Base-by-base conservation (phyloP, 768 basidiomycete species). In the Agrocybe pediades region DNA sequence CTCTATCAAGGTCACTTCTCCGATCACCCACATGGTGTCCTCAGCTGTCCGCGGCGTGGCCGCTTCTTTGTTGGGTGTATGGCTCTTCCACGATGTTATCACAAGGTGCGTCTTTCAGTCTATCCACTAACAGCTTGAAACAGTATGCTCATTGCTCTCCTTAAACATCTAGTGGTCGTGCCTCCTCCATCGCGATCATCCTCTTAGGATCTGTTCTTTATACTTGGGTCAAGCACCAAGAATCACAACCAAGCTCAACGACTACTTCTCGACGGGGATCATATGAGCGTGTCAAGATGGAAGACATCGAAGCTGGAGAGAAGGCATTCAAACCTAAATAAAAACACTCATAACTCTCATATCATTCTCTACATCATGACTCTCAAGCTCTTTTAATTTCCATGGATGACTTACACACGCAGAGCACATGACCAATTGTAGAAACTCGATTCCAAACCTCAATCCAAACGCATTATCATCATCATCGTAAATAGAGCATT, bases 21-120 rank as follows among this genome's bases (percentile, higher is more conserved):
- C 95, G 13, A 94, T 98, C 67, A 95, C 95, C 2, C 95, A 98
- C 70, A 98, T 98, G 95, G 76, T 97, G 23, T 95, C 93, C 3
- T 94, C 94, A 9, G 95, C 96, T 17, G 92, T 96, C 3, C 89
- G 95, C 49, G 95, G 96, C 16, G 95, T 98, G 23, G 86, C 93
- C 1, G 92, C 88, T n/a, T 92, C 93, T 4, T 66, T 95, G 41
- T 76, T 97, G 13, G 92, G 86, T 20, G 78, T 89, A 68, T 89
- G 81, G 83, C 58, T 92, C 17, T 97, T 97, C 72, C 66, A 74
- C 23, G 95, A 98, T 45, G 66, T 91, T 54, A 83, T 98, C 59
- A 88, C 90, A 3, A 77, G 72, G 92, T 89, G 68, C 66, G 88
- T 79, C 4, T 41, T 36, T 41, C 16, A 20, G 19, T 24, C 43